Evolutionary conservation across 768 basidiomycete species (phyloP).

Genomic region (Boletus sp.): DNA sequence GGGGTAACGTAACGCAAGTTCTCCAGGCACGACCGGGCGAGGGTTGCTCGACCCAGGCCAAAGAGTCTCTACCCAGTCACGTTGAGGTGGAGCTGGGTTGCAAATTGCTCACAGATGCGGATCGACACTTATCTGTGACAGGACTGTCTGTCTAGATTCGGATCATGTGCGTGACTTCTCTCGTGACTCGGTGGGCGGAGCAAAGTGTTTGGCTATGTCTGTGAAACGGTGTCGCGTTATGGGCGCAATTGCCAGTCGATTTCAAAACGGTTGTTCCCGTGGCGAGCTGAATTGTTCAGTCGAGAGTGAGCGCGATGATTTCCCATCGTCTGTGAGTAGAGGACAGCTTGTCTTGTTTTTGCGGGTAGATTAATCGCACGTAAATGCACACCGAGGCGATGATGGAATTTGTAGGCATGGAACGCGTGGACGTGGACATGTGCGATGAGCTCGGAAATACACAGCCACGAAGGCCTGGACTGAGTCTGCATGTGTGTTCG

Average conservation of each 20-base stretch:
- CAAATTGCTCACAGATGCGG: no score
- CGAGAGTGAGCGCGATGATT: no score
- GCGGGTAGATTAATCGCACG: no score
- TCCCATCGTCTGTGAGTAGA: no score
- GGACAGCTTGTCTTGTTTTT: no score
- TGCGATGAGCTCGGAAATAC: conserved; percentile 9
- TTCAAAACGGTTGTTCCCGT: background rate
- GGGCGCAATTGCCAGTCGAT: conserved; percentile 3
- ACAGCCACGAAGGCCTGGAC: conserved; percentile 5
- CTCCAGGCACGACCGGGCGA: no score
- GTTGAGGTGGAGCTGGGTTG: background rate
- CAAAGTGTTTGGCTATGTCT: conserved; percentile 10
- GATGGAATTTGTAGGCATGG: background rate
- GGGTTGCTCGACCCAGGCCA: no score
- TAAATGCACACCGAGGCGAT: background rate
- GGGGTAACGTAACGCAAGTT: conserved; percentile 8
- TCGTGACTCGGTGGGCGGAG: background rate
- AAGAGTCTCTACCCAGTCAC: no score
- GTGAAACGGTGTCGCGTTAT: conserved; percentile 3
- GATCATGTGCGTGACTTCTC: no score
- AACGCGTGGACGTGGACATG: background rate
- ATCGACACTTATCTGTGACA: background rate
- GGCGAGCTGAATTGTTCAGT: no score
- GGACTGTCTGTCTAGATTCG: no score
- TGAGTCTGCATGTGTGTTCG: conserved; percentile 2